A percentile compares a stretch with the other conserved stretches of the same genome.
Evolutionary conservation across 1,139 yeast species (phyloP).

Genomic region (Nakaseomyces sp.): DNA sequence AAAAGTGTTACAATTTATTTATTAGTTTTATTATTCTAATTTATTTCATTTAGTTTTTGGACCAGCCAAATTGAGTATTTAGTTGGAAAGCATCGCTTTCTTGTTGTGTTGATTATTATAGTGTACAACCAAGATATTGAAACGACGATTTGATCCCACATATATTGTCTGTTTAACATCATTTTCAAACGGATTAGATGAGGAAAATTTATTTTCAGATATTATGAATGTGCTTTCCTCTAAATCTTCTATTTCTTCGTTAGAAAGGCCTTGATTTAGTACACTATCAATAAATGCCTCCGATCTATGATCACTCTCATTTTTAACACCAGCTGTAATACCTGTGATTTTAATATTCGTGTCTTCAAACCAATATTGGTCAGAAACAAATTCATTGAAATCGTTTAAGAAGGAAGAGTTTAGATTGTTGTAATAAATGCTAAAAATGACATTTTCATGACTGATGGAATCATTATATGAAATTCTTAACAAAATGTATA

Average conservation of each 20-base stretch:
- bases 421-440: constrained; percentile 19
- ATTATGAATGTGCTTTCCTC: constrained; percentile 25
- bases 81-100: background rate
- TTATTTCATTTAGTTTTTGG: background rate
- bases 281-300: constrained; percentile 18
- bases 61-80: background rate
- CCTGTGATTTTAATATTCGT: constrained; percentile 11
- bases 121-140: constrained; percentile 22
- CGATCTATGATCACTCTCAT: constrained; percentile 5
- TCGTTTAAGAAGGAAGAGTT: constrained; percentile 15
- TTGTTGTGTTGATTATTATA: constrained; percentile 10
- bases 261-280: constrained; percentile 12
- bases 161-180: constrained; percentile 18
- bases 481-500: constrained; percentile 20
- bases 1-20: too few relatives aligned
- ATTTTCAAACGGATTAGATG: constrained; percentile 17
- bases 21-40: too few relatives aligned
- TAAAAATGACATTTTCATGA: constrained; percentile 12
- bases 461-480: constrained; percentile 14
- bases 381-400: constrained; percentile 12
- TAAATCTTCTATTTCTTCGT: constrained; percentile 13
- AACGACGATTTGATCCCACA: constrained; percentile 20
- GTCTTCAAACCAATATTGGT: constrained; percentile 19
- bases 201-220: constrained; percentile 18
- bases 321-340: constrained; percentile 10